These are phyloP conservation scores for Candida sp. DNA, from an alignment of 1,139 yeast species.

Conservation along the genomic window DNA sequence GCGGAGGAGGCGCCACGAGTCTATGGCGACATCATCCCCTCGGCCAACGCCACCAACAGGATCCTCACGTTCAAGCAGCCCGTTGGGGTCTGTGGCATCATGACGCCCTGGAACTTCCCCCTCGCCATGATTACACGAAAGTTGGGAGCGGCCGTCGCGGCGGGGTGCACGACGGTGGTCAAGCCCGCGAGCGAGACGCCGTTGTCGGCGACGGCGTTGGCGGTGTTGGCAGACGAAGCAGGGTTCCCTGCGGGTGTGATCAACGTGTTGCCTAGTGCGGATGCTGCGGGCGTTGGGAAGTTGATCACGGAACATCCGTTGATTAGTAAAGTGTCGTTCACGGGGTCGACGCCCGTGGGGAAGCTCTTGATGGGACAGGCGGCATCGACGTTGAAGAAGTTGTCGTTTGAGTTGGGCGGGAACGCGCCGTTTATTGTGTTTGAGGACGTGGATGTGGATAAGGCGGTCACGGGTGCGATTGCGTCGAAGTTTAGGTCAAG, in stretches of 20 bases:
- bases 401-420: constrained; percentile 91
- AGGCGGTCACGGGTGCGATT: constrained; percentile 77
- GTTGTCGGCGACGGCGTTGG: constrained; percentile 81
- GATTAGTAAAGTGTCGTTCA: constrained; percentile 81
- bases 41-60: constrained; percentile 59
- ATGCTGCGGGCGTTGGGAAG: constrained; percentile 66
- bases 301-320: constrained; percentile 69
- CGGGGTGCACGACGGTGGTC: constrained; percentile 89
- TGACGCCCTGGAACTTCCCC: constrained; percentile 98
- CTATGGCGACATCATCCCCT: constrained; percentile 75
- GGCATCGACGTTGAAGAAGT: constrained; percentile 77
- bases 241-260: constrained; percentile 89
- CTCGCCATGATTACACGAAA: constrained; percentile 94
- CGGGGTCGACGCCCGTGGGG: constrained; percentile 91
- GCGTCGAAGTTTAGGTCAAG: constrained; percentile 64
- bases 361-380: constrained; percentile 80
- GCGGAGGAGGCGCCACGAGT: constrained; percentile 84
- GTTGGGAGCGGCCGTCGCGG: constrained; percentile 90
- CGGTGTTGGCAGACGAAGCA: constrained; percentile 71
- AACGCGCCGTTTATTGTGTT: constrained; percentile 93
- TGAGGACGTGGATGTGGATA: constrained; percentile 79
- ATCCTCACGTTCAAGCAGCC: constrained; percentile 77
- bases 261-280: constrained; percentile 67
- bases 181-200: constrained; percentile 96
- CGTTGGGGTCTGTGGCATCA: constrained; percentile 87